A percentile compares a stretch with the other conserved stretches of the same genome.
phyloP scores from a whole-genome alignment of 352 stramenopile genomes.

The Globisporangium recalcitrans region DNA sequence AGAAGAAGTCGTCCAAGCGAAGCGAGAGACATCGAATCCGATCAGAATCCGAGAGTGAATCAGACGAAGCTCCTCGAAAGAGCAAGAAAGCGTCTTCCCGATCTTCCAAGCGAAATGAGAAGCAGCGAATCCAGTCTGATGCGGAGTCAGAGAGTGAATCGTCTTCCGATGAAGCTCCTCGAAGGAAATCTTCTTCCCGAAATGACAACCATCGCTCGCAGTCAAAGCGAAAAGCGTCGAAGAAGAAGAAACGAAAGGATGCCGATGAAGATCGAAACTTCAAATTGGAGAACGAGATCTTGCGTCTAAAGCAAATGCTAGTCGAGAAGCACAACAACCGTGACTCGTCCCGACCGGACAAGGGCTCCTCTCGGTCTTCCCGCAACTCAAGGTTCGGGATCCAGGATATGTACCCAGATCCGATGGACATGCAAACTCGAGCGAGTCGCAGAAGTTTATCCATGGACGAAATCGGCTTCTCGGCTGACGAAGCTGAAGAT shows the following conservation, averaged over 20 bases:
- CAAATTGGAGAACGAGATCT: conserved; percentile 59
- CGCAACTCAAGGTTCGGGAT: conserved; percentile 10
- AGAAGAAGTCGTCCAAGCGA: conserved; percentile 1
- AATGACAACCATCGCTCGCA: conserved; percentile 3
- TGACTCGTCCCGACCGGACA: conserved; percentile 5
- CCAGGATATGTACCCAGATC: conserved; percentile 2
- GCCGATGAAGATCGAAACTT: conserved; percentile 36
- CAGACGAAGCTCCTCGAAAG: conserved; percentile 5
- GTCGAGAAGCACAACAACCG: conserved; percentile 36
- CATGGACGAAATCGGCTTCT: conserved; percentile 33
- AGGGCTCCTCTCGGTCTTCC: conserved; percentile 1
- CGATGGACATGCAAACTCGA: conserved; percentile 9
- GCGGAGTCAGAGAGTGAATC: background rate
- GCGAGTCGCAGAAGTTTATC: conserved; percentile 40
- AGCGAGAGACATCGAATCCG: conserved; percentile 3
- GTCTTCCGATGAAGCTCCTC: conserved; percentile 5
- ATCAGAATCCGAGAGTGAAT: conserved; percentile 2
- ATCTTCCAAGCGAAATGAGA: background rate
- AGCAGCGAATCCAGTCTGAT: background rate
- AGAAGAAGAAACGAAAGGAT: conserved; percentile 20
- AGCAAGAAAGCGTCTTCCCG: conserved; percentile 7
- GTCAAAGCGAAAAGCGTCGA: background rate
- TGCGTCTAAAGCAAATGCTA: conserved; percentile 73
- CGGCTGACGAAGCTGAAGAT: conserved; percentile 35
- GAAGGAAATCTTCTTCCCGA: conserved; percentile 7